Base-by-base conservation (phyloP, 768 basidiomycete genomes). In the Leccinum olivaceopallidum region DNA sequence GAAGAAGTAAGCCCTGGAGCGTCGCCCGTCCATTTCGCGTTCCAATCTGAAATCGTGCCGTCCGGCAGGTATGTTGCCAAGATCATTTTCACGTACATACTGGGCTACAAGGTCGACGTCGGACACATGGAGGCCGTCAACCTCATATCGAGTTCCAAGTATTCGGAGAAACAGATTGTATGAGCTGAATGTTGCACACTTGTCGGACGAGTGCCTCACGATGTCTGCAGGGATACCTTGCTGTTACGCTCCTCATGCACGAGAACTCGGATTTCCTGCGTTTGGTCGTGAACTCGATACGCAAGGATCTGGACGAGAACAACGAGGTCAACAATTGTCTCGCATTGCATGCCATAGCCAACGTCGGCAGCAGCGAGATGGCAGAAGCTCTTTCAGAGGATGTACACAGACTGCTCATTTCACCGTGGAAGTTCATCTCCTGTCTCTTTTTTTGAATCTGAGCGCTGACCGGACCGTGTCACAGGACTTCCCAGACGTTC, bases 41-140 rank as follows among this genome's bases (percentile, higher is more conserved):
- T 61, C 22, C 63, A 53, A 49, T 61, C 64, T 71, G 53, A 68
- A 69, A 37, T 26, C 30, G 39, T 24, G 44, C 50, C 49, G 22
- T 48, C 62, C 49, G 54, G 54, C 59, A 92, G 92, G 86, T 98
- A 97, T 82, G 93, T 98, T 48, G 92, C 95, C 60, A 98, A 99
- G 80, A 95, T 99, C 68, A 90, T 98, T 62, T 99, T 98, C 80
- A 98, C 97, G 6, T 98, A 98, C 71, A 99, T 99, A 68, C 80
- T 99, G 61, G 97, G 97, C 48, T 99, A 99, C 80, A 96, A 97
- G 76, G 95, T 98, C 67, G 97, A 99, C 72, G 86, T 98, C 22
- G 97, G 97, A 16, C 97, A 98, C 75, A 97, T 98, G 95, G 95
- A 98, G 71, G 96, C 97, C 26, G 94, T 98, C 65, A 98, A 99